These are phyloP conservation scores for Senna tora DNA, from an alignment of 306 rosid genomes.

Conservation along the genomic window DNA sequence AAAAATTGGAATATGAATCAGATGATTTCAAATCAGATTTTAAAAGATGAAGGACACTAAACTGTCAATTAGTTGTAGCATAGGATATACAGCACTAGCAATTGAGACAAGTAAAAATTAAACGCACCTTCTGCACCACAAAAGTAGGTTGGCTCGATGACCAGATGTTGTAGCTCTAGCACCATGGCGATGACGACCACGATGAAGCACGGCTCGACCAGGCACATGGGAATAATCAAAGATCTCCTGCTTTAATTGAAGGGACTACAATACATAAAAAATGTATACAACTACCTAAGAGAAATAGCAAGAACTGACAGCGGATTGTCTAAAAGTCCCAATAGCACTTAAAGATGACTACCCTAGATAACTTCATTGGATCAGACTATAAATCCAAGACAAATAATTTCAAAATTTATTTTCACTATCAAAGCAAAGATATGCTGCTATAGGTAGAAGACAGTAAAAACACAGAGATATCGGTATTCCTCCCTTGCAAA, in stretches of 20 bases:
- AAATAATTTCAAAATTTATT: conserved; percentile 28
- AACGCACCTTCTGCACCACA: conserved; percentile 68
- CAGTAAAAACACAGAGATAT: conserved; percentile 5
- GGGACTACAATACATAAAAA: conserved; percentile 50
- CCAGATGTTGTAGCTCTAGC: conserved; percentile 64
- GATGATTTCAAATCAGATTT: conserved; percentile 12
- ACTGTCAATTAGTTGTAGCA: background rate
- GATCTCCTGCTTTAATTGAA: conserved; percentile 55
- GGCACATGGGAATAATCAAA: conserved; percentile 58
- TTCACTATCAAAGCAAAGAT: conserved; percentile 32
- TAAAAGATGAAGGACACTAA: background rate
- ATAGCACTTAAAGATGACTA: conserved; percentile 28
- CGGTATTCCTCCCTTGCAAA: background rate
- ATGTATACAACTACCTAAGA: conserved; percentile 45
- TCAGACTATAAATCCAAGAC: conserved; percentile 28
- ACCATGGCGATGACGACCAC: conserved; percentile 76
- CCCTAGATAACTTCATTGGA: conserved; percentile 25
- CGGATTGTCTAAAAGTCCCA: conserved; percentile 40
- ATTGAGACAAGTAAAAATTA: conserved; percentile 9
- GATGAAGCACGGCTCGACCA: conserved; percentile 66
- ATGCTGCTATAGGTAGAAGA: conserved; percentile 16
- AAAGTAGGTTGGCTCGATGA: conserved; percentile 56
- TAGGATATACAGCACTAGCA: conserved; percentile 21
- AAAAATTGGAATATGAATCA: background rate
- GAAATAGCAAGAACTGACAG: conserved; percentile 41